phyloP scores from a whole-genome alignment of 768 basidiomycete genomes.

The Harrya chromipes region DNA sequence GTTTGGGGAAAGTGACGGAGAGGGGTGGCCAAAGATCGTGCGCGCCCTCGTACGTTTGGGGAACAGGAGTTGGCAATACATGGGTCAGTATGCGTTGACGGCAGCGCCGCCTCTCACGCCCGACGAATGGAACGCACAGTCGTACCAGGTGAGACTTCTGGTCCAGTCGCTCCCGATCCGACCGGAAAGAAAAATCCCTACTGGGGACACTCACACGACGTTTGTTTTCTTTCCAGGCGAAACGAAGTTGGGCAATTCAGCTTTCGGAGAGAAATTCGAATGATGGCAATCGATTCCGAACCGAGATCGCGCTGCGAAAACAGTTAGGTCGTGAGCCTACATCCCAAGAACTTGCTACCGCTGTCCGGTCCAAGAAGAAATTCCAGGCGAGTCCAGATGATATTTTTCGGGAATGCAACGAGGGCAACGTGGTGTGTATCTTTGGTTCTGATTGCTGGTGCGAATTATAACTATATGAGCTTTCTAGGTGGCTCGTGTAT shows the following conservation, averaged over 20 bases:
- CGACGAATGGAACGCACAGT: constrained; percentile 6
- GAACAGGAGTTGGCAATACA: constrained; percentile 7
- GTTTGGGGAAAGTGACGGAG: constrained; percentile 4
- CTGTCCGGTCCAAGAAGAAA: not conserved
- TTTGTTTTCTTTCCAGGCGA: constrained; percentile 3
- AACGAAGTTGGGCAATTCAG: constrained; percentile 7
- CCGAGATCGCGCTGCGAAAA: constrained; percentile 10
- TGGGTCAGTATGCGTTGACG: constrained; percentile 15
- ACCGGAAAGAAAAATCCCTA: not conserved
- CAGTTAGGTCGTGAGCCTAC: constrained; percentile 7
- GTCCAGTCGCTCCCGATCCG: not conserved
- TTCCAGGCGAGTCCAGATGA: not conserved
- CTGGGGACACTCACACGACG: not conserved
- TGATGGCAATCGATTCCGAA: not conserved
- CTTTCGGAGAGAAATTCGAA: not conserved
- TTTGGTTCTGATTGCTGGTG: not conserved
- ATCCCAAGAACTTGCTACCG: constrained; percentile 1
- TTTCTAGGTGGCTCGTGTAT: constrained; percentile 4
- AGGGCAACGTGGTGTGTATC: constrained; percentile 3
- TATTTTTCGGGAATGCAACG: constrained; percentile 4
- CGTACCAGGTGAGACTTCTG: constrained; percentile 1
- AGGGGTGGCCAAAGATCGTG: constrained; percentile 13
- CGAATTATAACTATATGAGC: not conserved
- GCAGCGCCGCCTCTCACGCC: constrained; percentile 2
- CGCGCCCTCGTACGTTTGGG: constrained; percentile 12